Base-by-base conservation (phyloP, 78 protist genomes). In the Anaeramoeba flamelloides region DNA sequence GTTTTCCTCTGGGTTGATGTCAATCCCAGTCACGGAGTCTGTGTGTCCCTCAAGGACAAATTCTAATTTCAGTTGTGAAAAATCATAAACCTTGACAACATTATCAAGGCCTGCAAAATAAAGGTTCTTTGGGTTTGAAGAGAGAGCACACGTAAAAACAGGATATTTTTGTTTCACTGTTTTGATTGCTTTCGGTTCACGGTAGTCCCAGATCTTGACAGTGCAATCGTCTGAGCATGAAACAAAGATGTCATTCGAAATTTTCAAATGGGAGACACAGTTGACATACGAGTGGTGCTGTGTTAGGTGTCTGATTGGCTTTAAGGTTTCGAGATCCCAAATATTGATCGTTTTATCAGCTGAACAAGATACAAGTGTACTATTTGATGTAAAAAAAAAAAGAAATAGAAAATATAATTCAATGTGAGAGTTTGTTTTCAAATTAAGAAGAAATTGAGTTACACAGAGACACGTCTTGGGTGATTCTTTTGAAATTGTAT, bases 151-250 rank as follows among this genome's bases (percentile, higher is more conserved):
- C 8, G 65, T 8, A 3, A 74, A 39, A 36, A 83, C 85, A 3
- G 85, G 85, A 2, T n/a, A 38, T 38, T 3, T 74, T 2, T 40
- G 74, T 2, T 77, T 76, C 32, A 75, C 22, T 3, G 39, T 12
- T n/a, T 33, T 75, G 31, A 3, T 77, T 3, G 2, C 3, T 33
- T 41, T 2, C 77, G 75, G 79, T 22, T 36, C 41, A 30, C 85
- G 84, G 8, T 41, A 22, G 76, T 83, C 85, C 64, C 77, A 83
- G 69, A 83, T 2, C 65, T 79, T 83, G 31, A 4, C 76, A 26
- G 17, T 12, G 3, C 85, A 38, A 31, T 83, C 85, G 77, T 83
- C 85, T 2, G 82, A 40, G 2, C 85, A 82, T n/a, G 79, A 36
- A 3, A 53, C 75, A 34, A 83, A 37, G 41, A 83, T 2, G 2